phyloP scores from a whole-genome alignment of 805 yeast genomes.

The Starmerella sirachaensis region DNA sequence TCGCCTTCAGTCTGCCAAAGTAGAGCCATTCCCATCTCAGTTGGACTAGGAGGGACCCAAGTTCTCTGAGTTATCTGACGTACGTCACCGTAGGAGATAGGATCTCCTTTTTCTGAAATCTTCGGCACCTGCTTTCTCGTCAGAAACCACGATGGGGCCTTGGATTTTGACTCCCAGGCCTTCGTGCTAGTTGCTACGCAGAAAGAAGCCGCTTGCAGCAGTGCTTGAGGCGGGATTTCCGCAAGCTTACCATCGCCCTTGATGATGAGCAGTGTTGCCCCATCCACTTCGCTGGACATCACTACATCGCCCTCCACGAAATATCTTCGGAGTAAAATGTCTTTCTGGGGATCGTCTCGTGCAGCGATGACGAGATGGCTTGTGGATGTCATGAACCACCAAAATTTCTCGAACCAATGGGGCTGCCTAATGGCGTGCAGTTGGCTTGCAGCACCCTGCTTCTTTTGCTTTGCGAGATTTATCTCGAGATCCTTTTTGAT shows the following conservation, averaged over 20 bases:
- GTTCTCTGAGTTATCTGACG: slow-evolving; percentile 41
- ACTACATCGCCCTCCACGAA: slow-evolving; percentile 61
- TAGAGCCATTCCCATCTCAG: slow-evolving; percentile 83
- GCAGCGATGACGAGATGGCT: slow-evolving; percentile 82
- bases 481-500: slow-evolving; percentile 60
- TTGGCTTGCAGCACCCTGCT: slow-evolving; percentile 28
- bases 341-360: slow-evolving; percentile 66
- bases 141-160: slow-evolving; percentile 80
- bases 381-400: slow-evolving; percentile 78
- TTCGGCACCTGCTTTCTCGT: slow-evolving; percentile 57
- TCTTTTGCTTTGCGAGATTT: slow-evolving; percentile 43
- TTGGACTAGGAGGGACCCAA: slow-evolving; percentile 56
- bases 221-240: slow-evolving; percentile 70
- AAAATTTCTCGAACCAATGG: slow-evolving; percentile 86
- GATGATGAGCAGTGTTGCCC: slow-evolving; percentile 63
- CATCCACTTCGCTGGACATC: slow-evolving; percentile 63
- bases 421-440: slow-evolving; percentile 56
- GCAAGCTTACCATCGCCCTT: slow-evolving; percentile 59
- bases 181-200: slow-evolving; percentile 56
- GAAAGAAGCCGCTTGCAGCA: slow-evolving; percentile 80
- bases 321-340: slow-evolving; percentile 66
- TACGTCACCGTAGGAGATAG: slow-evolving; percentile 51
- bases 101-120: slow-evolving; percentile 36
- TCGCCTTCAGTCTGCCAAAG: slow-evolving; percentile 58
- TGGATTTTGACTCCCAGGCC: slow-evolving; percentile 82